Percentiles rank a stretch among this genome's conserved stretches.
Conservation (phyloP, 2,329 filamentous ascomycete genomes). For the Coleophoma eucalyptorum region DNA sequence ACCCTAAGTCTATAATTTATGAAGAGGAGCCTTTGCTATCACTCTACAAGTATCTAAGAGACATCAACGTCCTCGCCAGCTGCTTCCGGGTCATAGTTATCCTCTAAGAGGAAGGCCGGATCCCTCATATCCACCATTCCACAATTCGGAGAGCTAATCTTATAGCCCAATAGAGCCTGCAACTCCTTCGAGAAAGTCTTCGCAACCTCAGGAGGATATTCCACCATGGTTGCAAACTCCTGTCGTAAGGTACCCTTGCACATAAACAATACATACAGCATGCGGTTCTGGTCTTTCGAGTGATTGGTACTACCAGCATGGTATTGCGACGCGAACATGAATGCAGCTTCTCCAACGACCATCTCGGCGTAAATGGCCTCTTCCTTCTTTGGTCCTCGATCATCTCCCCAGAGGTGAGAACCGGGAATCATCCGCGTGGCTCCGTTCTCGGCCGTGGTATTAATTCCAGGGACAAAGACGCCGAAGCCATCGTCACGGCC, state of each 20-base stretch:
- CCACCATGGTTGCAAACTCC: conserved; percentile 9
- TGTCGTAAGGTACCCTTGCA: conserved; percentile 10
- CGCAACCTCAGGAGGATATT: conserved; percentile 10
- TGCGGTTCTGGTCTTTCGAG: conserved; percentile 7
- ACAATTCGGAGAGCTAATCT: conserved; percentile 11
- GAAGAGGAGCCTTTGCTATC: no score
- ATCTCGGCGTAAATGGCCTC: conserved; percentile 11
- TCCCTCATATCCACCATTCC: conserved; percentile 10
- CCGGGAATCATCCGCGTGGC: conserved; percentile 14
- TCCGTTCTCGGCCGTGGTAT: conserved; percentile 9
- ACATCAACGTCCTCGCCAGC: conserved; percentile 10
- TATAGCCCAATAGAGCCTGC: conserved; percentile 9
- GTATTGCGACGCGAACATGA: conserved; percentile 12
- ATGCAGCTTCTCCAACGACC: conserved; percentile 11
- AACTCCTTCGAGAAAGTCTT: conserved; percentile 9
- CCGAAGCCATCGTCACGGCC: conserved; percentile 10
- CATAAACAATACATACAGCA: conserved; percentile 12
- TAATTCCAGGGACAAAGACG: conserved; percentile 12
- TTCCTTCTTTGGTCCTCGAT: conserved; percentile 8
- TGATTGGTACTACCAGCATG: conserved; percentile 12
- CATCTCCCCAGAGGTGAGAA: conserved; percentile 14
- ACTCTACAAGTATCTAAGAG: not conserved
- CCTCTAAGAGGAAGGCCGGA: conserved; percentile 4
- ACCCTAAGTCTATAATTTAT: no score
- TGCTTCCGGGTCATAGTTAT: conserved; percentile 7